Evolutionary conservation across 805 yeast genomes (phyloP), one percentile per base, ranked within the genome.

Genomic region (Danielia oregonensis): DNA sequence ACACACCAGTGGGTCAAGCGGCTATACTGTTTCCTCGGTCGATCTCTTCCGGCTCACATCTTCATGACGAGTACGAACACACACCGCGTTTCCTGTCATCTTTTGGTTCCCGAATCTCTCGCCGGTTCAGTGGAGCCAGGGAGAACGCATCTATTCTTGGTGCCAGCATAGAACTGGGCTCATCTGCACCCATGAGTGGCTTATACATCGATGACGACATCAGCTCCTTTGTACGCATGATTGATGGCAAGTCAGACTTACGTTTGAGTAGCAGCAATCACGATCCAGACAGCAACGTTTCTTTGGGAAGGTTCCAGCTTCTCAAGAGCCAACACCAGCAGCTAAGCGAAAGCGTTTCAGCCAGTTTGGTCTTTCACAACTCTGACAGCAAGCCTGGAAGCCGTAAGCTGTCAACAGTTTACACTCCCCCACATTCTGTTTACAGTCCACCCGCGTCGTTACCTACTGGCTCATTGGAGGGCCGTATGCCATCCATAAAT

Each of bases 41-140:
- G 2, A 48, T 61, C 4, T 57, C 69, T 0, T 65, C 71, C 42
- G 70, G 69, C 5, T 59, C 63, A 3, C 55, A 52, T 13, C 35
- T 51, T n/a, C 45, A 44, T 16, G 70, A 63, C 15, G 55, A 47
- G n/a, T 54, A 54, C 26, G 37, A 68, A 17, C 65, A 51, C 21
- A 65, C 80, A 0, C 82, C 85, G 2, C 70, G 79, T 43, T 82
- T 80, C 44, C 74, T 86, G 2, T 78, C 91, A 1, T 80, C 89
- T 0, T 82, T 82, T 55, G 85, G 86, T 0, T 78, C 80, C n/a
- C 62, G 85, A 31, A 69, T 63, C 11, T 62, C 69, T 38, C 70
- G 82, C n/a, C 65, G 84, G 19, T 64, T 61, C 39, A 59, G 67
- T 26, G 62, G 55, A 37, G 42, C 57, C 7, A 52, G 50, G 9